Conservation (phyloP, 257 asterid species). For the Paraleonurus japonicus region DNA sequence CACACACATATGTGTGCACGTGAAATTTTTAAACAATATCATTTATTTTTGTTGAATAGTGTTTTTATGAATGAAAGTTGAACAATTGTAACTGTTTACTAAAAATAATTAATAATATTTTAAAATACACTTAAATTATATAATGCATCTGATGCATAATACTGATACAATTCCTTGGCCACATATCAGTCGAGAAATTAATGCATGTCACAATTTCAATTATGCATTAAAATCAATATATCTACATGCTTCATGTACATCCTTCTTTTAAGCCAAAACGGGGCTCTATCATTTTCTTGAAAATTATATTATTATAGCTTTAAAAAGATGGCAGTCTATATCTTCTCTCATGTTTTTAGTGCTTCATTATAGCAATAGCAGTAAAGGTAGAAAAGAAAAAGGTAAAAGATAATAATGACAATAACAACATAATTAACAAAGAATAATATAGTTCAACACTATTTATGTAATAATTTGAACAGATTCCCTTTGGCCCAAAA, state of each 20-base stretch:
- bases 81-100: too few species aligned
- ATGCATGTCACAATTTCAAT: background rate
- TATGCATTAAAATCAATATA: background rate
- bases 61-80: too few species aligned
- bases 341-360: too few species aligned
- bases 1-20: too few species aligned
- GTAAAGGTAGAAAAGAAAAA: background rate
- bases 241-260: background rate
- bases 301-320: too few species aligned
- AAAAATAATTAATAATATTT: too few species aligned
- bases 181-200: background rate
- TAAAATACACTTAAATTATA: too few species aligned
- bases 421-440: background rate
- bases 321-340: too few species aligned
- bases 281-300: background rate
- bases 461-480: slow-evolving; percentile 13
- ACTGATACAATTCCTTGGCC: too few species aligned
- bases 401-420: slow-evolving; percentile 6
- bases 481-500: slow-evolving; percentile 27
- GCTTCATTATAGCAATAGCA: background rate
- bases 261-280: background rate
- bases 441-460: background rate
- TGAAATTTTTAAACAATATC: too few species aligned
- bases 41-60: too few species aligned
- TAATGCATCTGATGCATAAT: too few species aligned